Percentiles rank a stretch among this genome's conserved stretches.
phyloP scores from a whole-genome alignment of 345 rosid species.

The Brassica carinata region DNA sequence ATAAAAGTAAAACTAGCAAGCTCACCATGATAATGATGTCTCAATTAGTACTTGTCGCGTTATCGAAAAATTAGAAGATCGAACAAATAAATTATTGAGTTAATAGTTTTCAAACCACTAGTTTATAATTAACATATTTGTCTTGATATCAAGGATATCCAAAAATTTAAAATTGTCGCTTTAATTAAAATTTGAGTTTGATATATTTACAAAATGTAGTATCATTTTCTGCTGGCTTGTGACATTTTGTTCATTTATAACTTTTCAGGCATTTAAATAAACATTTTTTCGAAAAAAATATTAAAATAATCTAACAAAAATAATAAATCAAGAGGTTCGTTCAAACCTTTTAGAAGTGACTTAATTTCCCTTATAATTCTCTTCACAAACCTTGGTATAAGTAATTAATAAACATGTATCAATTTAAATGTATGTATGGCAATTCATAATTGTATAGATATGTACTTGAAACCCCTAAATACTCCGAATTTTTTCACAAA shows the following conservation, averaged over 20 bases:
- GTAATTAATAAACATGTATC: background rate
- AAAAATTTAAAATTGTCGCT: background rate
- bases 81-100: background rate
- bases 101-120: background rate
- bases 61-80: too few species aligned
- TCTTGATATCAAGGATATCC: too few species aligned
- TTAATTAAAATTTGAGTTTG: background rate
- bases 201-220: background rate
- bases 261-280: background rate
- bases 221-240: background rate
- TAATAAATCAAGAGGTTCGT: background rate
- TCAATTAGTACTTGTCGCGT: too few species aligned
- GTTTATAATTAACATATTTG: background rate
- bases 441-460: constrained; percentile 15
- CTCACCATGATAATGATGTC: too few species aligned
- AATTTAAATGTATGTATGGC: background rate
- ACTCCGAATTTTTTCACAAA: background rate
- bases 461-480: constrained; percentile 14
- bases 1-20: too few species aligned
- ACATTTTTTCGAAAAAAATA: background rate
- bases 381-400: background rate
- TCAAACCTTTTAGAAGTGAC: background rate
- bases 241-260: background rate
- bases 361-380: background rate
- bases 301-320: background rate